phyloP scores from a whole-genome alignment of 371 early-diverging fungal genomes.

The Mortierella sp. region DNA sequence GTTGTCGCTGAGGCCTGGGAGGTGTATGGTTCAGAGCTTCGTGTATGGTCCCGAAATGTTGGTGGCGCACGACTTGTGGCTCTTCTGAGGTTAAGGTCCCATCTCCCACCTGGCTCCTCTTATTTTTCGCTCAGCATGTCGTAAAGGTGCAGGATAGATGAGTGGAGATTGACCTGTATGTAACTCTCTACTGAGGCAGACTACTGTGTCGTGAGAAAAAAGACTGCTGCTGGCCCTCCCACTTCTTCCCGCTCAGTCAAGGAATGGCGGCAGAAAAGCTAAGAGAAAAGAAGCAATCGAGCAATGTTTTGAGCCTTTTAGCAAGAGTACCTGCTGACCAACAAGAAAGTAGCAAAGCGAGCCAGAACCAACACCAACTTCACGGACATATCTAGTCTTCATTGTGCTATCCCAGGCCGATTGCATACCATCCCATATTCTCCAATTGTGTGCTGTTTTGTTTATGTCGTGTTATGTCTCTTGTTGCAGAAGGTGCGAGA shows the following conservation, averaged over 20 bases:
- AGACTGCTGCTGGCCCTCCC: no score
- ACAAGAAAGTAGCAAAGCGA: background rate
- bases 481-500: background rate
- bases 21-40: no score
- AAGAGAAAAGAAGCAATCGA: no score
- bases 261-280: no score
- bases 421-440: background rate
- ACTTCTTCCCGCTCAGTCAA: no score
- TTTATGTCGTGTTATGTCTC: background rate
- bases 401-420: background rate
- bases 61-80: background rate
- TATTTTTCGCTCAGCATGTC: background rate
- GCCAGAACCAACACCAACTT: background rate
- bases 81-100: background rate
- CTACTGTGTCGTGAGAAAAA: no score
- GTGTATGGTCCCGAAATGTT: background rate
- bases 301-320: no score
- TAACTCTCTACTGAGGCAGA: background rate
- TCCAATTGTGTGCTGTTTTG: background rate
- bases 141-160: background rate
- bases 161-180: background rate
- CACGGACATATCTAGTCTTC: background rate
- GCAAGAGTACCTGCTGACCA: background rate
- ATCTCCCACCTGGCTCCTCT: background rate
- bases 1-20: no score